A percentile compares a stretch with the other conserved stretches of the same genome.
Evolutionary conservation across 192 early-diverging fungal species (phyloP).

Genomic region (Mortierella hygrophila): DNA sequence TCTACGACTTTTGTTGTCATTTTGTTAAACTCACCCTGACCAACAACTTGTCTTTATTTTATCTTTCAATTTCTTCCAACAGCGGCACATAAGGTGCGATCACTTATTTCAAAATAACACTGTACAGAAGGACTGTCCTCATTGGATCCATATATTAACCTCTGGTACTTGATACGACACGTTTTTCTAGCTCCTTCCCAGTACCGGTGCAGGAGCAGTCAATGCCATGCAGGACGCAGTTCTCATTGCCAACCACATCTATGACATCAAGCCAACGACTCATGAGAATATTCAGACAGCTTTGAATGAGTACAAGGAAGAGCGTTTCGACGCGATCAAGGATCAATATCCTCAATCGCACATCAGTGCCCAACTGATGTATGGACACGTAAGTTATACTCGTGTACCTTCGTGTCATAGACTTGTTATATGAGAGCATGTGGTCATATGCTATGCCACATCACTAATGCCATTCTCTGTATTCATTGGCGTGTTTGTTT

Average conservation of each 20-base stretch:
- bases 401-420: not conserved
- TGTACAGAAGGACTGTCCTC: no score
- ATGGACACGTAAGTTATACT: not conserved
- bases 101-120: no score
- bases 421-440: no score
- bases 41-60: no score
- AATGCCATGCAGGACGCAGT: conserved; percentile 18
- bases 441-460: no score
- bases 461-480: no score
- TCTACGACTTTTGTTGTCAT: no score
- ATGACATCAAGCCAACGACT: not conserved
- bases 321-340: not conserved
- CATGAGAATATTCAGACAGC: not conserved
- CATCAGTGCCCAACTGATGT: not conserved
- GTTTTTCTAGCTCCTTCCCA: not conserved
- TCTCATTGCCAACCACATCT: not conserved
- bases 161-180: no score
- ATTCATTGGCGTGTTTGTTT: not conserved
- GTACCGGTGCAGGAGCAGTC: not conserved
- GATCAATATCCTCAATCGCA: not conserved
- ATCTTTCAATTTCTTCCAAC: no score
- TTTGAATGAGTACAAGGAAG: not conserved
- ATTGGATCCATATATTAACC: no score
- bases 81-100: no score
- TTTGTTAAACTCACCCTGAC: no score